phyloP scores from a whole-genome alignment of 495 filamentous ascomycete genomes.

The Penicillium nucicola region DNA sequence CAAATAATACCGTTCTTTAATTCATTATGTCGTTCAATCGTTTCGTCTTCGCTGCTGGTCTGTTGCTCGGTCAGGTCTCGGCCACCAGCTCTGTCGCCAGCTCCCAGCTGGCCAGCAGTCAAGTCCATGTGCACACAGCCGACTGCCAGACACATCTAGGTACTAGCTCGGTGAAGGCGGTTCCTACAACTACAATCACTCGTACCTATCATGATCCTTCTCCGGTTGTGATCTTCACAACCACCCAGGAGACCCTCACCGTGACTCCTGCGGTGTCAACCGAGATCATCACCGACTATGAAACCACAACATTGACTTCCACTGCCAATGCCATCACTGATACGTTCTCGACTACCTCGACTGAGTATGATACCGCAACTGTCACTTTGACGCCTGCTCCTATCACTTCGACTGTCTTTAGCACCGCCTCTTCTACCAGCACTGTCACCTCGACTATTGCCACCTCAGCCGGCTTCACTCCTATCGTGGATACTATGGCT shows the following conservation, averaged over 20 bases:
- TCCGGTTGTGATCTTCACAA: constrained; percentile 2
- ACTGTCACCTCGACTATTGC: constrained; percentile 3
- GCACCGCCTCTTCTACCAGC: not conserved
- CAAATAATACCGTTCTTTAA: not conserved
- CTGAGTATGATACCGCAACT: constrained; percentile 1
- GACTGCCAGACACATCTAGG: not conserved
- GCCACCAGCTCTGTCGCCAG: not conserved
- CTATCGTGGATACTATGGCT: constrained; percentile 2
- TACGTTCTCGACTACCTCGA: constrained; percentile 6
- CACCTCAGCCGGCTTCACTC: not conserved
- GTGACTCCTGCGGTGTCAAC: not conserved
- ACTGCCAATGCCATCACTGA: constrained; percentile 1
- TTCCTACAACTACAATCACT: constrained; percentile 4
- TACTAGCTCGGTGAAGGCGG: not conserved
- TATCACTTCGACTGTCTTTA: not conserved
- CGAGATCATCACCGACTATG: constrained; percentile 2
- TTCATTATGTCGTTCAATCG: not conserved
- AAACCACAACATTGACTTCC: not conserved
- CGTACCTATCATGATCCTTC: not conserved
- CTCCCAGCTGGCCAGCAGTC: not conserved
- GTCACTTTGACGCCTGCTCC: not conserved
- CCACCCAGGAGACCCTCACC: constrained; percentile 1
- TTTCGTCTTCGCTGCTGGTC: not conserved
- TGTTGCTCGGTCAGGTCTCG: not conserved
- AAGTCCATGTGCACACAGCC: not conserved